Evolutionary conservation across 2,329 filamentous ascomycete species (phyloP).

Genomic region (Phoma sp.): DNA sequence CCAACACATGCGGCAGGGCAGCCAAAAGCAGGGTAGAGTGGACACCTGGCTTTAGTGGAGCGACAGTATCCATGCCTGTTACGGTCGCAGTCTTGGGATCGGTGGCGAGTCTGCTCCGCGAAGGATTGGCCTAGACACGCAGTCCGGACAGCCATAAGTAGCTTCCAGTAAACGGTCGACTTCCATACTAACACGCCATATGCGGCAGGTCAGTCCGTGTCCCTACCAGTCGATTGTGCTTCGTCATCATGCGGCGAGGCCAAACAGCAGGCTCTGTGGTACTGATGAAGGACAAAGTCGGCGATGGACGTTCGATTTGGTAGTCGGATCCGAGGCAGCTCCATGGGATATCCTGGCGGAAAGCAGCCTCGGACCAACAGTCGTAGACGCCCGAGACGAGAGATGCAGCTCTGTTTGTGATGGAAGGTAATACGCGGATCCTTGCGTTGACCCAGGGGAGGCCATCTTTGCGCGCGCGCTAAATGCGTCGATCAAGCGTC

Average conservation of each 20-base stretch:
- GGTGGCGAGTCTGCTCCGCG: conserved; percentile 5
- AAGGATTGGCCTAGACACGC: conserved; percentile 4
- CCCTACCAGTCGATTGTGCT: background rate
- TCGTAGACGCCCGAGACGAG: background rate
- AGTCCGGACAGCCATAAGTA: background rate
- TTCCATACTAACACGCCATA: background rate
- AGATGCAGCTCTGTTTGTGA: conserved; percentile 30
- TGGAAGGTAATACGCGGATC: conserved; percentile 26
- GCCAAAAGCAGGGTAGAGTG: conserved; percentile 22
- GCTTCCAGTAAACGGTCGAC: conserved; percentile 6
- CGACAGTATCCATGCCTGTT: conserved; percentile 16
- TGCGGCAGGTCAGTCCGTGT: background rate
- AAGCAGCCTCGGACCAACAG: background rate
- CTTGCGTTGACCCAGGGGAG: conserved; percentile 7
- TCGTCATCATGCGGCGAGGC: conserved; percentile 6
- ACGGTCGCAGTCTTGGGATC: conserved; percentile 1
- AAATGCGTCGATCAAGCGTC: background rate
- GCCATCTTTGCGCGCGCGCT: background rate
- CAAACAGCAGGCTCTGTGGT: conserved; percentile 5
- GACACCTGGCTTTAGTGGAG: conserved; percentile 26
- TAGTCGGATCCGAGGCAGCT: background rate
- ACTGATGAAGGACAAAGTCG: conserved; percentile 2
- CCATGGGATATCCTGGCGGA: background rate
- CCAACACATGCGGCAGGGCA: conserved; percentile 27
- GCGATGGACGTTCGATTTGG: background rate